Conservation (phyloP, 305 asterid genomes). For the Fraxinus sp. region DNA sequence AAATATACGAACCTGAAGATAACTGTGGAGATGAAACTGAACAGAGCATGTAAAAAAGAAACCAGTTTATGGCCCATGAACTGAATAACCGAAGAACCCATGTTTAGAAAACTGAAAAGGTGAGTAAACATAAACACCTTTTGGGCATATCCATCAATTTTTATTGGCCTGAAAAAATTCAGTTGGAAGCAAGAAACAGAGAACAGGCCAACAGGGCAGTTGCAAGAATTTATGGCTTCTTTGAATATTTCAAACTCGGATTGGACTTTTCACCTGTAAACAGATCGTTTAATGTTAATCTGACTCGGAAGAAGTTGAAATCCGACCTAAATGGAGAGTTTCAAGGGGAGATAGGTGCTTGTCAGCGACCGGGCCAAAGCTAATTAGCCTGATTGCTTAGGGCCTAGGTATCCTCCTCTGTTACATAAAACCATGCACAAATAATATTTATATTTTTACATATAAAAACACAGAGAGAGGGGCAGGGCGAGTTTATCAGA, state of each 20-base stretch:
- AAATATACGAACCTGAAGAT: constrained; percentile 43
- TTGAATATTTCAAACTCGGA: constrained; percentile 53
- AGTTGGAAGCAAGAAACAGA: constrained; percentile 36
- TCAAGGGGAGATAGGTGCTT: constrained; percentile 47
- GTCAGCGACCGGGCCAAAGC: constrained; percentile 46
- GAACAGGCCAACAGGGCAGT: constrained; percentile 15
- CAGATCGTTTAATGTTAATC: constrained; percentile 15
- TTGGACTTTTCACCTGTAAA: constrained; percentile 55
- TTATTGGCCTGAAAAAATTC: constrained; percentile 22
- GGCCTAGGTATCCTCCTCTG: constrained; percentile 8
- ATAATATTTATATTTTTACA: background rate
- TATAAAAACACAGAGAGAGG: background rate
- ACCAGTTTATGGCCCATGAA: constrained; percentile 40
- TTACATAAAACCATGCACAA: background rate
- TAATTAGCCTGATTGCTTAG: background rate
- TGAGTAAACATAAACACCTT: background rate
- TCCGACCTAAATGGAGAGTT: constrained; percentile 65
- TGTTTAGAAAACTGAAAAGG: constrained; percentile 24
- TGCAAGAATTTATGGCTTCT: constrained; percentile 37
- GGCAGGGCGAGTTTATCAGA: background rate
- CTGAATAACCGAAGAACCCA: constrained; percentile 44
- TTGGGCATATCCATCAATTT: constrained; percentile 20
- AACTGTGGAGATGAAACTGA: constrained; percentile 37
- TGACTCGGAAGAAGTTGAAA: constrained; percentile 50
- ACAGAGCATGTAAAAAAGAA: constrained; percentile 34